Percentiles rank a stretch among this genome's conserved stretches.
Evolutionary conservation across 2,329 filamentous ascomycete genomes (phyloP).

Genomic region (Cercospora sp.): DNA sequence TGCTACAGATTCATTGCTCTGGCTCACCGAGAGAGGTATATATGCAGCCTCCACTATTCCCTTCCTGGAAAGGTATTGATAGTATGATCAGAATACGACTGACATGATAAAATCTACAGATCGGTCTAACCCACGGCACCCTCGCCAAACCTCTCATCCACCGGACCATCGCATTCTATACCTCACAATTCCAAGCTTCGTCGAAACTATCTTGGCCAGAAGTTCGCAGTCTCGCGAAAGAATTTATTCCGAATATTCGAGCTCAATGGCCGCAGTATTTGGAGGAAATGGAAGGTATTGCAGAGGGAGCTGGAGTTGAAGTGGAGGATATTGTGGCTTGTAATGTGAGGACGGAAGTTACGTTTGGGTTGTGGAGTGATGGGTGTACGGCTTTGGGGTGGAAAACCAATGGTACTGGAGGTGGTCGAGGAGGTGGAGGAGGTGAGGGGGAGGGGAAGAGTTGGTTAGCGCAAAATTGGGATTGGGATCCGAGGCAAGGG

Average conservation of each 20-base stretch:
- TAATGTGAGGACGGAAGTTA: conserved; percentile 60
- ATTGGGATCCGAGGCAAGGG: conserved; percentile 57
- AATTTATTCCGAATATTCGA: conserved; percentile 50
- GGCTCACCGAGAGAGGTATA: conserved; percentile 48
- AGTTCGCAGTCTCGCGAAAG: conserved; percentile 48
- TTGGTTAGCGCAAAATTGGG: conserved; percentile 61
- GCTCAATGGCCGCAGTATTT: conserved; percentile 46
- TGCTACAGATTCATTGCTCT: conserved; percentile 44
- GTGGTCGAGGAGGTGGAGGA: background rate
- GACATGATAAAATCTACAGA: conserved; percentile 37
- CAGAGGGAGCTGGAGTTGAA: conserved; percentile 49
- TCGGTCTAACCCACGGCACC: conserved; percentile 51
- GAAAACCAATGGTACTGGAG: conserved; percentile 28
- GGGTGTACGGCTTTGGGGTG: conserved; percentile 58
- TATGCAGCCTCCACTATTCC: background rate
- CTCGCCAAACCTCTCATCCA: conserved; percentile 44
- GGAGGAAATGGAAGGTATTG: conserved; percentile 50
- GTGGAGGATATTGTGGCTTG: conserved; percentile 58
- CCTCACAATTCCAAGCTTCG: conserved; percentile 48
- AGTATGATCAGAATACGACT: no score
- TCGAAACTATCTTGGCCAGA: conserved; percentile 49
- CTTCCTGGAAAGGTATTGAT: no score
- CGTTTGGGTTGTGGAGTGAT: conserved; percentile 58
- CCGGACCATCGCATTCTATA: conserved; percentile 51
- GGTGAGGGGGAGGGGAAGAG: conserved; percentile 21